Conservation (phyloP, 2,329 filamentous ascomycete species). For the Aspergillus bombycis region DNA sequence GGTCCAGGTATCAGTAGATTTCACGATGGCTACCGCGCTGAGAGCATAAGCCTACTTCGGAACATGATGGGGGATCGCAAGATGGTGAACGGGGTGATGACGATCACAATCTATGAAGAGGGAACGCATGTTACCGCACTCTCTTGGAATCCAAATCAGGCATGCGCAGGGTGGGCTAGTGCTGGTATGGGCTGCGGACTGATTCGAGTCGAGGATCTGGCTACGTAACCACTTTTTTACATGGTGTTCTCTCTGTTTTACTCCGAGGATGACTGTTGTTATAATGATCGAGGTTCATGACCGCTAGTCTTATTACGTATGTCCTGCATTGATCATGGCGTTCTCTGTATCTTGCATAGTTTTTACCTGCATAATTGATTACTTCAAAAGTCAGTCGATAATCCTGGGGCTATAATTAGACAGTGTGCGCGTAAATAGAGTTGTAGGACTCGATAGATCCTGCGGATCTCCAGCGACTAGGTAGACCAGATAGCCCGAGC, state of each 20-base stretch:
- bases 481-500: not conserved
- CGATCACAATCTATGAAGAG: constrained; percentile 61
- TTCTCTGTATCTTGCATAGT: not conserved
- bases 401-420: not conserved
- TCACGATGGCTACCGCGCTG: constrained; percentile 48
- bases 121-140: constrained; percentile 64
- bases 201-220: constrained; percentile 68
- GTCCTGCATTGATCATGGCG: not conserved
- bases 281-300: not conserved
- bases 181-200: constrained; percentile 69
- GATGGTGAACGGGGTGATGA: constrained; percentile 34
- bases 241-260: not conserved
- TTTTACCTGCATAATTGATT: not conserved
- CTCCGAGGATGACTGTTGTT: not conserved
- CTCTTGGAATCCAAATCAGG: constrained; percentile 69
- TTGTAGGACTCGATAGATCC: not conserved
- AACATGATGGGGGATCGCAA: constrained; percentile 35
- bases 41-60: constrained; percentile 37
- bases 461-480: not conserved
- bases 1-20: constrained; percentile 46
- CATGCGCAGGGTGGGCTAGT: constrained; percentile 69
- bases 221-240: constrained; percentile 28
- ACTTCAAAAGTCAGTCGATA: not conserved
- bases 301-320: constrained; percentile 1
- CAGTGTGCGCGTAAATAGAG: not conserved